Evolutionary conservation across 768 basidiomycete species (phyloP).

Genomic region (Boletales sp.): DNA sequence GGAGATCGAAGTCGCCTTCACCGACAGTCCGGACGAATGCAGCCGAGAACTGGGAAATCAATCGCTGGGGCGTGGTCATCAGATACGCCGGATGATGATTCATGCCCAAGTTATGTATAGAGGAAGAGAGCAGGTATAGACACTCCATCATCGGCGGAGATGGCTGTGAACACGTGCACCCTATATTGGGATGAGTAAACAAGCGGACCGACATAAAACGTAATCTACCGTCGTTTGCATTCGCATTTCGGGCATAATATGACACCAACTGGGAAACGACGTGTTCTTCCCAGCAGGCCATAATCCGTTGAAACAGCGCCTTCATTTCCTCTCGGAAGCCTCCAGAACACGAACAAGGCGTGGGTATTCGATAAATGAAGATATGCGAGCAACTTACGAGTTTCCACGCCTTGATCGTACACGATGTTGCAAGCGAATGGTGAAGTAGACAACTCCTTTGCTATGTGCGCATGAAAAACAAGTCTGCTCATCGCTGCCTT

Average conservation of each 20-base stretch:
- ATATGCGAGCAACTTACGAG: conserved; percentile 31
- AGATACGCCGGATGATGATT: conserved; percentile 36
- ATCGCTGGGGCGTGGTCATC: conserved; percentile 34
- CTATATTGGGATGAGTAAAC: conserved; percentile 16
- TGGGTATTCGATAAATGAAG: conserved; percentile 5
- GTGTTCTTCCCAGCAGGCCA: conserved; percentile 52
- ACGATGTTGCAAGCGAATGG: conserved; percentile 44
- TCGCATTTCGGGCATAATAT: conserved; percentile 15
- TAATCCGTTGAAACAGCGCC: conserved; percentile 41
- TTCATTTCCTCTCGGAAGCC: conserved; percentile 47
- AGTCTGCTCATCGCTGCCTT: conserved; percentile 28
- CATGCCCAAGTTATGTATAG: conserved; percentile 54
- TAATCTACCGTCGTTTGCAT: conserved; percentile 8
- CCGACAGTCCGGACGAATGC: conserved; percentile 31
- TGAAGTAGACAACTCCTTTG: conserved; percentile 44
- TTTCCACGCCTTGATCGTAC: conserved; percentile 33
- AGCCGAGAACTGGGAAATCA: conserved; percentile 36
- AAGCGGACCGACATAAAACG: conserved; percentile 2
- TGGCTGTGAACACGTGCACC: conserved; percentile 33
- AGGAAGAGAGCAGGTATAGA: conserved; percentile 50
- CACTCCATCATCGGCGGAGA: conserved; percentile 54
- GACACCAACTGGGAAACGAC: conserved; percentile 31
- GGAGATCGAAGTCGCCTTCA: conserved; percentile 27
- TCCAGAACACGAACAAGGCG: conserved; percentile 26
- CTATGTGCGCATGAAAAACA: conserved; percentile 48